Evolutionary conservation across 1,284 basidiomycete species (phyloP), one percentile per base, ranked within the genome.

Genomic region (Volvariella volvacea): DNA sequence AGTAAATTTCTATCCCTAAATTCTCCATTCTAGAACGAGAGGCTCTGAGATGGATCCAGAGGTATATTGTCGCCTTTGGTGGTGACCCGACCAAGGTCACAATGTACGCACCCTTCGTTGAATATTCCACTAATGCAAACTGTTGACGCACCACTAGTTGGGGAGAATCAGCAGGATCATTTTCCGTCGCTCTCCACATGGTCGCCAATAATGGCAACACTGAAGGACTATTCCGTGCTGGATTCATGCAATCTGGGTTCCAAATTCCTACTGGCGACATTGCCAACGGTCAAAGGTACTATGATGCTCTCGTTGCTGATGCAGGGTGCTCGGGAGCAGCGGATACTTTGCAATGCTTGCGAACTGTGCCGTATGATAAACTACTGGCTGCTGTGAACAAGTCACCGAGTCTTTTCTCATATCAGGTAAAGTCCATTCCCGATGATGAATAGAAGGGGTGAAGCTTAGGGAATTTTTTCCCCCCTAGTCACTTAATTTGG

Each of bases 11-110:
- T 6, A 12, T 45, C 10, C 10, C 12, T 14, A 22, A 17, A 28
- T n/a, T 10, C 45, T 14, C n/a, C n/a, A n/a, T 43, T 44, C 4
- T 36, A 79, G 76, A 79, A 55, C 70, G 73, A 8, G 55, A 68
- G 30, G 80, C 80, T 0, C 57, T 88, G 12, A 57, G 76, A 47
- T 88, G 83, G 83, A 62, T 85, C 0, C 75, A 83, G 49, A 68
- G 77, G 52, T 80, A 86, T 52, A 80, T 87, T 36, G 48, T 59
- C 10, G 60, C 62, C 0, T 86, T 87, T 47, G 81, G 82, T 1
- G 84, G 84, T 4, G 75, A 85, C 53, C 73, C 74, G 12, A 59
- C 63, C 1, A 71, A 71, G 53, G 78, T 80, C 2, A 78, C 74
- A 2, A 70, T 79, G 77, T 15, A 4, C 9, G 39, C 17, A 6